A percentile compares a stretch with the other conserved stretches of the same genome.
These are phyloP conservation scores for Arabidopsis hybrid DNA, from an alignment of 441 rosid species.

Conservation along the genomic window DNA sequence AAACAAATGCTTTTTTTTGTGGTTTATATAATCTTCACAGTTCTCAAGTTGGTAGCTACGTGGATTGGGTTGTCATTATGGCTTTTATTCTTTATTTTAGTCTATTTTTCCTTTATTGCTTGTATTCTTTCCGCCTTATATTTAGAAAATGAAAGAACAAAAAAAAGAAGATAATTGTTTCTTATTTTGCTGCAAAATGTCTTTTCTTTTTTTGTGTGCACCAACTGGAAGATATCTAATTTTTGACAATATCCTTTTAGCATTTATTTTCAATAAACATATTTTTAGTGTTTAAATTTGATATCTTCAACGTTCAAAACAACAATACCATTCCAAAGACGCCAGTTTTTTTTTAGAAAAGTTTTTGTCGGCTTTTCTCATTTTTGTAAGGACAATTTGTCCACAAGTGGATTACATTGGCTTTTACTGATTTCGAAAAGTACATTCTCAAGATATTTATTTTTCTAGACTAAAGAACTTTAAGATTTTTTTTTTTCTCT, in stretches of 20 bases:
- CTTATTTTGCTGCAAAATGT: background rate
- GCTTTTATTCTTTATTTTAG: background rate
- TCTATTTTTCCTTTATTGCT: background rate
- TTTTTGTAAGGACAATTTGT: conserved; percentile 19
- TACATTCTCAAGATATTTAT: background rate
- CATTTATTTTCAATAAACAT: background rate
- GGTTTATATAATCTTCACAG: background rate
- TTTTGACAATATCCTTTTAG: conserved; percentile 1
- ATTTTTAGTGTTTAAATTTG: background rate
- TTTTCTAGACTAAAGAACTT: background rate
- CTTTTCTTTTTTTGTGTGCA: too few relatives aligned
- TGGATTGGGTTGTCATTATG: conserved; percentile 26
- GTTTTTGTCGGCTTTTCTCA: conserved; percentile 6
- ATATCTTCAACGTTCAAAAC: background rate
- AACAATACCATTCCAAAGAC: conserved; percentile 7
- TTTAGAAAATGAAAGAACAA: background rate
- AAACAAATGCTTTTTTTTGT: conserved; percentile 31
- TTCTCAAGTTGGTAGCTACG: conserved; percentile 17
- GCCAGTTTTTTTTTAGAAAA: background rate
- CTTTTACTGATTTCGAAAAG: background rate
- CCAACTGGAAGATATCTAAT: background rate
- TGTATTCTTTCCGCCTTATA: background rate
- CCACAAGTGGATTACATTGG: conserved; percentile 3
- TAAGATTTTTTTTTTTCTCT: too few relatives aligned
- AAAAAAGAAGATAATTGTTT: background rate